Conservation (phyloP, 331 rosid genomes). For the Malus hybrid region DNA sequence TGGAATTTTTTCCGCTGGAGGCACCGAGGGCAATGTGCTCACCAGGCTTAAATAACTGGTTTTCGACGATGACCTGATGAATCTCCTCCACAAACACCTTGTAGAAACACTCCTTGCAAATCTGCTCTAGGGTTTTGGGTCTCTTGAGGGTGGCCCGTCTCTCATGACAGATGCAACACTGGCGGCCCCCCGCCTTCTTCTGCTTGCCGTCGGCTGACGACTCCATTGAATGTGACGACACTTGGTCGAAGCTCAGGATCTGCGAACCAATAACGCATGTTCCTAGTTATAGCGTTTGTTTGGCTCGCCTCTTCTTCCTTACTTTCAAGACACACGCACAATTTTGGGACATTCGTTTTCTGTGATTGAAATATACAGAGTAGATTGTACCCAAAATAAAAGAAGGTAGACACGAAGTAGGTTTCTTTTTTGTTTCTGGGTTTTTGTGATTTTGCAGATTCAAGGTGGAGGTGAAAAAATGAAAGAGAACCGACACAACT, state of each 20-base stretch:
- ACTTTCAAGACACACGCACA: not conserved
- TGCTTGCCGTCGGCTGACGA: slow-evolving; percentile 22
- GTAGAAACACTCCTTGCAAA: slow-evolving; percentile 85
- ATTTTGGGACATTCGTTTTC: too few species aligned
- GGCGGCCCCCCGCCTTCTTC: slow-evolving; percentile 19
- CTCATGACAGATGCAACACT: slow-evolving; percentile 55
- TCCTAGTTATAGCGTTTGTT: not conserved
- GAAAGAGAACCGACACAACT: too few species aligned
- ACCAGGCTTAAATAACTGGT: slow-evolving; percentile 50
- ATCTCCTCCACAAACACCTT: slow-evolving; percentile 77
- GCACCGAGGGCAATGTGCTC: slow-evolving; percentile 89
- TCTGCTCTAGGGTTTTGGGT: slow-evolving; percentile 75
- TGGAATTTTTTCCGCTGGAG: slow-evolving; percentile 63
- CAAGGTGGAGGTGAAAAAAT: too few species aligned
- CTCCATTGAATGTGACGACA: slow-evolving; percentile 15
- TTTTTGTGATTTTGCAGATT: too few species aligned
- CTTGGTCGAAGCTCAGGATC: not conserved
- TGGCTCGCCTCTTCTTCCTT: not conserved
- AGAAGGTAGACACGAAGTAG: too few species aligned
- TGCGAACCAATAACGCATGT: not conserved
- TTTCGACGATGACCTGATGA: slow-evolving; percentile 54
- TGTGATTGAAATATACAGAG: too few species aligned
- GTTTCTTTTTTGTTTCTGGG: too few species aligned
- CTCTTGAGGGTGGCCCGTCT: slow-evolving; percentile 66
- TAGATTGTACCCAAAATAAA: too few species aligned